Evolutionary conservation across 2,329 filamentous ascomycete genomes (phyloP).

Genomic region (Fusarium tupiense): DNA sequence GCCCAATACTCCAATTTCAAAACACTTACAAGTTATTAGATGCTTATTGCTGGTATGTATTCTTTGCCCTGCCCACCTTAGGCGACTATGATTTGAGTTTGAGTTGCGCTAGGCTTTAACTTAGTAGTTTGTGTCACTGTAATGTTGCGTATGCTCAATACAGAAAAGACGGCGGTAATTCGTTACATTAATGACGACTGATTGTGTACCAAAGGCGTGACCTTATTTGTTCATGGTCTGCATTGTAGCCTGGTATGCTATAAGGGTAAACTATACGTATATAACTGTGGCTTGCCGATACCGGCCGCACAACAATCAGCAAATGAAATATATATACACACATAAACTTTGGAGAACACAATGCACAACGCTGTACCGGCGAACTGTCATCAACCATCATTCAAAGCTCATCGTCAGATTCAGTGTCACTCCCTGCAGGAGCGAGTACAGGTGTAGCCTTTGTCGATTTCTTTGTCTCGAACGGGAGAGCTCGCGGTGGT

Average conservation of each 20-base stretch:
- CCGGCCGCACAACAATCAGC: neutral
- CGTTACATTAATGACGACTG: neutral
- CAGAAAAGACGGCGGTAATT: neutral
- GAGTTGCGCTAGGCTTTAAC: neutral
- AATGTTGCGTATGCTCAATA: neutral
- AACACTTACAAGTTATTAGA: neutral
- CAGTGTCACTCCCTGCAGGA: slow-evolving; percentile 57
- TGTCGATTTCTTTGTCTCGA: slow-evolving; percentile 51
- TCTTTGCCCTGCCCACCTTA: neutral
- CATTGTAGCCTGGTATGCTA: neutral
- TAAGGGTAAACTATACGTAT: neutral
- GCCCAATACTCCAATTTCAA: neutral
- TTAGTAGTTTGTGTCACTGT: neutral
- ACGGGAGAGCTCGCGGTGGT: slow-evolving; percentile 56
- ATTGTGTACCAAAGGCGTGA: neutral
- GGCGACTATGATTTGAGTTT: neutral
- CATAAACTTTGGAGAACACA: neutral
- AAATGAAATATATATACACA: neutral
- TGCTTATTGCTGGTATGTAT: neutral
- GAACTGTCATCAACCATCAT: slow-evolving; percentile 6
- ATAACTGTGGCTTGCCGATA: neutral
- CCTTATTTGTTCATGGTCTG: neutral
- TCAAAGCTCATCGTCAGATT: slow-evolving; percentile 67
- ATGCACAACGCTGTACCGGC: neutral
- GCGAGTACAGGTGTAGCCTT: slow-evolving; percentile 41